These are phyloP conservation scores for Spergularia marina DNA, from an alignment of 148 eudicot species.

Conservation along the genomic window DNA sequence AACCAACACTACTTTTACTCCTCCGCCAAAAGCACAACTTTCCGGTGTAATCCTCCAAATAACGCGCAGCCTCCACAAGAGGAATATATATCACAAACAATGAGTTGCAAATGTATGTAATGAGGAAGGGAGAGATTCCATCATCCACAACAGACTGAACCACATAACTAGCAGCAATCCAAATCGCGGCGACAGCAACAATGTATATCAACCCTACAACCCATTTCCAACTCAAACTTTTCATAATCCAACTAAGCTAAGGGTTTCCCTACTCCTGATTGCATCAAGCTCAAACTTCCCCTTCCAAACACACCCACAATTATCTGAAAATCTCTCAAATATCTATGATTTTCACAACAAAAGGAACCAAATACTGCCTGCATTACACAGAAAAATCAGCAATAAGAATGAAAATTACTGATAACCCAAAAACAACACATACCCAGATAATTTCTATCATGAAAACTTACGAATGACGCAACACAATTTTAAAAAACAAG, in stretches of 20 bases:
- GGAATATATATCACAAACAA: slow-evolving; percentile 83
- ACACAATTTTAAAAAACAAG: neutral
- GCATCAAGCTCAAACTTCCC: slow-evolving; percentile 7
- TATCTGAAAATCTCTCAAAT: neutral
- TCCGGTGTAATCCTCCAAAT: slow-evolving; percentile 63
- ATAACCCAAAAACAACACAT: neutral
- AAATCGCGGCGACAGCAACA: slow-evolving; percentile 75
- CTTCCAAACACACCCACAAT: neutral
- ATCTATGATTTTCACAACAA: neutral
- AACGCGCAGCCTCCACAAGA: slow-evolving; percentile 61
- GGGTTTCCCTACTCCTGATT: slow-evolving; percentile 7
- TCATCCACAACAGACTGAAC: slow-evolving; percentile 91
- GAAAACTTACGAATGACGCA: neutral
- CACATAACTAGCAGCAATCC: slow-evolving; percentile 98
- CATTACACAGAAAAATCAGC: slow-evolving; percentile 12
- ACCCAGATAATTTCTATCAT: neutral
- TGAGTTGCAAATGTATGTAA: slow-evolving; percentile 90
- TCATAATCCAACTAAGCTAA: slow-evolving; percentile 41
- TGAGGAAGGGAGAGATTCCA: slow-evolving; percentile 88
- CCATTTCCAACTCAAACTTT: slow-evolving; percentile 67
- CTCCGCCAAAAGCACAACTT: slow-evolving; percentile 55
- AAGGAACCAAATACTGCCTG: slow-evolving; percentile 16
- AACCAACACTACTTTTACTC: slow-evolving; percentile 18
- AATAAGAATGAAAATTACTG: neutral
- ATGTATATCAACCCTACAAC: slow-evolving; percentile 77